Conservation (phyloP, 495 filamentous ascomycete species). For the Parmelia sp. region DNA sequence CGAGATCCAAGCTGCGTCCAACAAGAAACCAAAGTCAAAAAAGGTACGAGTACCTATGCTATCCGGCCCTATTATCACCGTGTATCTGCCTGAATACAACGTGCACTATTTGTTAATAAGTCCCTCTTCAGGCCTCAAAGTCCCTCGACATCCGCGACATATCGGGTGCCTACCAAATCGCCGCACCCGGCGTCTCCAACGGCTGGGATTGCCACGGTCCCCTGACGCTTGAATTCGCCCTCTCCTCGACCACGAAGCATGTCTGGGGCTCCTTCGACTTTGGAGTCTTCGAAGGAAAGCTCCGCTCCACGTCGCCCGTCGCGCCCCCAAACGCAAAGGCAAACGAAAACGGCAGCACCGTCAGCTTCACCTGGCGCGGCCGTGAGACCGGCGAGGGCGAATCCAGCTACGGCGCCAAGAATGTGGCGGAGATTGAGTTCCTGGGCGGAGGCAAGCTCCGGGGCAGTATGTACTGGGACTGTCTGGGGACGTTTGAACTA, state of each 20-base stretch:
- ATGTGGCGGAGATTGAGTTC: neutral
- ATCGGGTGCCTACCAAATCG: neutral
- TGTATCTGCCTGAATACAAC: neutral
- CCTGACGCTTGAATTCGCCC: neutral
- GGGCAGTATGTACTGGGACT: constrained; percentile 1
- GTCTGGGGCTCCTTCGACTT: neutral
- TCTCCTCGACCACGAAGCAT: neutral
- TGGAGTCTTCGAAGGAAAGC: neutral
- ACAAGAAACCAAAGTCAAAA: neutral
- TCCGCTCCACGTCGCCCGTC: neutral
- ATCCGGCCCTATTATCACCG: neutral
- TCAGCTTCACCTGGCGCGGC: neutral
- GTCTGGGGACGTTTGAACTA: neutral
- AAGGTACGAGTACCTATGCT: neutral
- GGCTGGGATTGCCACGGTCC: neutral
- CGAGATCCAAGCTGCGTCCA: neutral
- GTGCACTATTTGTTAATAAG: neutral
- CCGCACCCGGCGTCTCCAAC: neutral
- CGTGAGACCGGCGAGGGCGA: neutral
- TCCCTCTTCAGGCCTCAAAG: neutral
- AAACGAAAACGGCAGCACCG: neutral
- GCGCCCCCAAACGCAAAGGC: too few species aligned
- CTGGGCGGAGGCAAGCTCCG: neutral
- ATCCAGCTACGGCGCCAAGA: neutral
- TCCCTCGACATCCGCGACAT: neutral